Conservation (phyloP, 306 rosid species). For the Cucurbita ficifolia region DNA sequence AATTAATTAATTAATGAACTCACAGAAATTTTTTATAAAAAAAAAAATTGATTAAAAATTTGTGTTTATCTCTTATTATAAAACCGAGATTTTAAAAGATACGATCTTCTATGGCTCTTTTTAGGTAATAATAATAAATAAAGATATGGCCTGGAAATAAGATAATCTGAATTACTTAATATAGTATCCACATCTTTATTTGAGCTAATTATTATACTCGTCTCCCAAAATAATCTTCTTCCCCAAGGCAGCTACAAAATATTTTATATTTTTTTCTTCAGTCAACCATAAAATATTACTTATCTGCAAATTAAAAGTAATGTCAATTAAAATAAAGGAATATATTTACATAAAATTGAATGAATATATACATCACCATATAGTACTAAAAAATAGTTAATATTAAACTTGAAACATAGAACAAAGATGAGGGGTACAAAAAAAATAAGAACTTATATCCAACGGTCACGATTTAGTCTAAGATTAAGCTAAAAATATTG, state of each 20-base stretch:
- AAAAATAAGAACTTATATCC: neutral
- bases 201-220: neutral
- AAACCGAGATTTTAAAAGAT: neutral
- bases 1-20: too few species aligned
- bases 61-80: neutral
- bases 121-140: too few species aligned
- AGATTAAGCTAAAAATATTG: neutral
- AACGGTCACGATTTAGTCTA: too few species aligned
- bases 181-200: neutral
- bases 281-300: neutral
- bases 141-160: too few species aligned
- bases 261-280: too few species aligned
- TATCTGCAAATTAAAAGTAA: neutral
- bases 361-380: neutral
- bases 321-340: neutral
- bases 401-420: neutral
- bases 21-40: too few species aligned
- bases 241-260: neutral
- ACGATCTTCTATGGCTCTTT: neutral
- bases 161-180: neutral
- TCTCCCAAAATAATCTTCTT: neutral
- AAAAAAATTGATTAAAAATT: neutral
- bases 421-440: neutral
- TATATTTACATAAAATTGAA: neutral
- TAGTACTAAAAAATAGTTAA: too few species aligned